Percentiles rank a stretch among this genome's conserved stretches.
Evolutionary conservation across 768 basidiomycete genomes (phyloP).

Genomic region (Kondoa malvinella): DNA sequence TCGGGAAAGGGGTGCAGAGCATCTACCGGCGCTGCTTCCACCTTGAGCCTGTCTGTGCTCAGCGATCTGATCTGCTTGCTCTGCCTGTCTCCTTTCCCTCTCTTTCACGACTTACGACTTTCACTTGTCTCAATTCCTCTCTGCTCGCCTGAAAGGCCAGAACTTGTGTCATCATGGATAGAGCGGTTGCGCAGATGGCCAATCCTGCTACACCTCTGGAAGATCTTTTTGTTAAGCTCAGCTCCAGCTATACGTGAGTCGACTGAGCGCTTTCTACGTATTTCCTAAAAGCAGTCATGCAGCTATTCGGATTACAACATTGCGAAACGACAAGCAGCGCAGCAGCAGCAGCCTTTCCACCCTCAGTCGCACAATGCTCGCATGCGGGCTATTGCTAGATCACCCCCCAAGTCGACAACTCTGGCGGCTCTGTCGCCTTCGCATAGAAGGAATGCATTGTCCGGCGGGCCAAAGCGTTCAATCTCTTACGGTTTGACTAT

Average conservation of each 20-base stretch:
- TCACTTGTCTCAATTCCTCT: too few species aligned
- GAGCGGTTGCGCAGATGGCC: too few species aligned
- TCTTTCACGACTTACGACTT: too few species aligned
- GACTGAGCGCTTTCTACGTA: neutral
- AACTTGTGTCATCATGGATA: too few species aligned
- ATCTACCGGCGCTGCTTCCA: too few species aligned
- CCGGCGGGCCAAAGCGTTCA: neutral
- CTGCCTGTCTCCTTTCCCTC: too few species aligned
- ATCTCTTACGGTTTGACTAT: neutral
- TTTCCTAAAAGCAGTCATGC: neutral
- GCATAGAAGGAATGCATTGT: neutral
- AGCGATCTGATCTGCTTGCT: too few species aligned
- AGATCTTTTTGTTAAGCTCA: neutral
- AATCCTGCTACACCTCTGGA: too few species aligned
- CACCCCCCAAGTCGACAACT: neutral
- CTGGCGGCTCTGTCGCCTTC: neutral
- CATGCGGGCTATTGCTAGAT: neutral
- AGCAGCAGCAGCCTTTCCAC: neutral
- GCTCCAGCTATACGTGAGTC: neutral
- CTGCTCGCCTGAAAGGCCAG: too few species aligned
- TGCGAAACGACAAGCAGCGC: neutral
- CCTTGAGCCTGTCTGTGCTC: too few species aligned
- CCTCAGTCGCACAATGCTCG: neutral
- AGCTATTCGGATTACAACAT: slow-evolving; percentile 7
- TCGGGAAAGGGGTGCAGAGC: too few species aligned